Percentiles rank a stretch among this genome's conserved stretches.
phyloP scores from a whole-genome alignment of 176 grass and related monocot species.

The Musa schizocarpa region DNA sequence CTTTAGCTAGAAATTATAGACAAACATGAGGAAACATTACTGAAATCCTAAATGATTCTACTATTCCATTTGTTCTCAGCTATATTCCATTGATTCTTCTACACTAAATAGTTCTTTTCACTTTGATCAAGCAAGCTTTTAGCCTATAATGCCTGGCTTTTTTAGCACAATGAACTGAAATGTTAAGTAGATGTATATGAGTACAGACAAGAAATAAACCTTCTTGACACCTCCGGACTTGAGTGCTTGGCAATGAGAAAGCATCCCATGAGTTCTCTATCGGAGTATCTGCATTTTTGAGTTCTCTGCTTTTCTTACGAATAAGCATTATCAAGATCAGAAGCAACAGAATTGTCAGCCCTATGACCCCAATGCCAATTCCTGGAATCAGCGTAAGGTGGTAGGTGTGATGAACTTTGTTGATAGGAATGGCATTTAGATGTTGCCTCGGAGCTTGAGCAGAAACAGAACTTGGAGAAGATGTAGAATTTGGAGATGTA shows the following conservation, averaged over 20 bases:
- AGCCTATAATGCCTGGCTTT: conserved; percentile 3
- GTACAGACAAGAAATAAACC: conserved; percentile 31
- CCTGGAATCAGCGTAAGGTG: conserved; percentile 66
- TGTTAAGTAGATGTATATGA: background rate
- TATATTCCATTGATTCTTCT: background rate
- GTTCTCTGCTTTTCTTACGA: conserved; percentile 61
- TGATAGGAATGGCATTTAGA: conserved; percentile 26
- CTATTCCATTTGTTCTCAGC: background rate
- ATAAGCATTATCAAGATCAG: conserved; percentile 64
- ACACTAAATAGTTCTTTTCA: background rate
- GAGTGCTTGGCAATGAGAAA: conserved; percentile 30
- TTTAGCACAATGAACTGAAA: background rate
- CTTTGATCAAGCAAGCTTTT: background rate
- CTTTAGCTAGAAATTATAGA: background rate
- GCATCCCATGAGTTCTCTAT: conserved; percentile 40
- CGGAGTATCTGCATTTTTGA: conserved; percentile 45
- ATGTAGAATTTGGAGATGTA: conserved; percentile 41
- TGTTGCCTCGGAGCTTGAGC: conserved; percentile 39
- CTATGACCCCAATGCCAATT: conserved; percentile 86
- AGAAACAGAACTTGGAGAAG: conserved; percentile 30
- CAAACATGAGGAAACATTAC: background rate
- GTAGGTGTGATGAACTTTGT: conserved; percentile 33
- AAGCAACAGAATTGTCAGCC: conserved; percentile 52
- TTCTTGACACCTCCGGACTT: conserved; percentile 63
- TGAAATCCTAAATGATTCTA: background rate